Percentiles rank a stretch among this genome's conserved stretches.
Evolutionary conservation across 495 filamentous ascomycete species (phyloP).

Genomic region (Penicillium crystallinum): DNA sequence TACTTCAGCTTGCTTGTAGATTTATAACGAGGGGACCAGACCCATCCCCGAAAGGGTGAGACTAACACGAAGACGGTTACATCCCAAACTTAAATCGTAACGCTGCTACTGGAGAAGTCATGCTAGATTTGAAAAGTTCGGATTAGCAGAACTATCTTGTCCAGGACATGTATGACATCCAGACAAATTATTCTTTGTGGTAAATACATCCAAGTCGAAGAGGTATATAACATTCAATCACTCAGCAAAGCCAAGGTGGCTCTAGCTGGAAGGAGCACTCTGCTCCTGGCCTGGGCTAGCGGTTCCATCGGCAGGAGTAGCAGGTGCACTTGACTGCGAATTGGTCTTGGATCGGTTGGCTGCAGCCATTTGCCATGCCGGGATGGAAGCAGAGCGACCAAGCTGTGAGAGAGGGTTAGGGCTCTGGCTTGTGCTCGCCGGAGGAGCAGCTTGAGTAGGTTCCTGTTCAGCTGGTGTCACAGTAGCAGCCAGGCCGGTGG

Average conservation of each 20-base stretch:
- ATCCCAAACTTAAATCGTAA: background rate
- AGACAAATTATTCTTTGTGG: conserved; percentile 12
- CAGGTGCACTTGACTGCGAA: conserved; percentile 27
- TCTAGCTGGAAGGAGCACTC: conserved; percentile 30
- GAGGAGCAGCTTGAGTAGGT: conserved; percentile 31
- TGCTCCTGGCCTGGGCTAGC: conserved; percentile 23
- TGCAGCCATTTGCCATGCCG: conserved; percentile 83
- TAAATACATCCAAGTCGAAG: conserved; percentile 26
- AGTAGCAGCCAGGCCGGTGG: conserved; percentile 25
- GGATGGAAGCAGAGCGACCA: conserved; percentile 65
- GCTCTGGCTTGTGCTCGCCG: conserved; percentile 32
- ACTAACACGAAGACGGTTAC: too few species aligned
- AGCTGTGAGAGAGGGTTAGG: conserved; percentile 40
- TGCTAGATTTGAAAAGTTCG: too few species aligned
- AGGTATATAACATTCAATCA: conserved; percentile 16
- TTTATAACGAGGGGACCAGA: too few species aligned
- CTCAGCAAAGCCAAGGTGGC: background rate
- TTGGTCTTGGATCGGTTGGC: conserved; percentile 52
- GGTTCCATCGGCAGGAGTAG: conserved; percentile 16
- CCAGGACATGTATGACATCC: background rate
- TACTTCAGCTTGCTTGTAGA: too few species aligned
- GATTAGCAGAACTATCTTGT: too few species aligned
- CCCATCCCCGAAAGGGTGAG: too few species aligned
- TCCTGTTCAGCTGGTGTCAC: conserved; percentile 28
- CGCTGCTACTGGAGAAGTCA: background rate